Evolutionary conservation across 2,329 filamentous ascomycete species (phyloP), one percentile per base, ranked within the genome.

Genomic region (Aspergillus spinulosporus): DNA sequence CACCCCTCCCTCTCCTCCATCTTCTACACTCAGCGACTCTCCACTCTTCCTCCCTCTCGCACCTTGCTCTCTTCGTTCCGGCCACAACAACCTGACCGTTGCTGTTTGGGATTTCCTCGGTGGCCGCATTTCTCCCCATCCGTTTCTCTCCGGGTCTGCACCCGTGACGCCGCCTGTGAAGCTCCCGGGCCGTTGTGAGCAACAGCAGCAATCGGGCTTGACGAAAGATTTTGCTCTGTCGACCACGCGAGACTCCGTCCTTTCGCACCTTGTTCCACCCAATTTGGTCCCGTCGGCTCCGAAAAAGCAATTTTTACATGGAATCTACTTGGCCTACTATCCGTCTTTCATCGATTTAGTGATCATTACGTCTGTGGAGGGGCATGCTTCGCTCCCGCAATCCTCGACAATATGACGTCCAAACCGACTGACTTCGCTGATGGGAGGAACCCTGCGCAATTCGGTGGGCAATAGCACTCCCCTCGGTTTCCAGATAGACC

Each of bases 331-430:
- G 9, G 14, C 31, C 14, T 28, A 34, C n/a, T 34, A 31, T 34
- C 26, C 14, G 11, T 46, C 42, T 11, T 47, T 14, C 40, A 46
- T 49, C 46, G 43, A 34, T 43, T 31, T 36, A 26, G 28, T 31
- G 31, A 60, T n/a, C 32, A 54, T 52, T 49, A 39, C 48, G 37
- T 43, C 49, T 40, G 59, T 52, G 67, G 62, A 71, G 67, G 68
- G 69, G 70, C 63, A 72, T 72, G 70, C 59, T 66, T 70, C 64
- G 65, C 68, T 62, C 55, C 51, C 55, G 62, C 60, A 46, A 62
- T 64, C 49, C 59, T 65, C 59, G 61, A 61, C 64, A 68, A 62
- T 67, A 73, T 73, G 70, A 72, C 70, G 70, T 72, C 71, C 69
- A 65, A 69, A 66, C 52, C 63, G 56, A 66, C 66, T 57, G 62